Percentiles rank a stretch among this genome's conserved stretches.
phyloP scores from a whole-genome alignment of 129 eudicot species.

The Saposhnikovia divaricata region DNA sequence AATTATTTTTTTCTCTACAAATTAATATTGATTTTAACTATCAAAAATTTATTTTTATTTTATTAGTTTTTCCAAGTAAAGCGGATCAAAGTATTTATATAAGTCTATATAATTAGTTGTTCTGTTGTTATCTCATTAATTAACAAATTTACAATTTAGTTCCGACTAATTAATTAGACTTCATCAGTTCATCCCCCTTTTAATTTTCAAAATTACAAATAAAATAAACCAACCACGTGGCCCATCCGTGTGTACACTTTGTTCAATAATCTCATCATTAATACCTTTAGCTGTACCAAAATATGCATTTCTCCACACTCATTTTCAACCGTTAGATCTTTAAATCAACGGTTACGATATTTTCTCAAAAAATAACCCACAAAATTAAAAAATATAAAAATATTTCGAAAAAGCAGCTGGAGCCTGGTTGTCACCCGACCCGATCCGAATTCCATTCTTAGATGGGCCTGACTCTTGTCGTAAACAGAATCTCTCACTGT shows the following conservation, averaged over 20 bases:
- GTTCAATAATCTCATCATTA: not conserved
- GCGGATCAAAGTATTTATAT: too few species aligned
- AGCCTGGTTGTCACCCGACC: conserved; percentile 5
- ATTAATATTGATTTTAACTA: too few species aligned
- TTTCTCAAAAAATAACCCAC: not conserved
- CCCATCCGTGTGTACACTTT: conserved; percentile 2
- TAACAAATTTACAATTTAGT: too few species aligned
- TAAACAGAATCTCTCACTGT: conserved; percentile 9
- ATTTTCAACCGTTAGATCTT: not conserved
- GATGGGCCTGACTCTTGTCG: conserved; percentile 10
- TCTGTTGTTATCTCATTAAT: not conserved
- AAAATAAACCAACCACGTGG: not conserved
- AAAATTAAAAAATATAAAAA: not conserved
- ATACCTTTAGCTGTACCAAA: not conserved
- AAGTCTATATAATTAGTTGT: too few species aligned
- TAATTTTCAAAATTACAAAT: not conserved
- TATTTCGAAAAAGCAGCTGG: not conserved
- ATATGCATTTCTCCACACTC: not conserved
- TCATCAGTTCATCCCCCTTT: too few species aligned
- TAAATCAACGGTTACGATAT: not conserved
- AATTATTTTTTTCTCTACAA: too few species aligned
- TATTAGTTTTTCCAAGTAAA: too few species aligned
- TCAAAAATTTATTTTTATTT: too few species aligned
- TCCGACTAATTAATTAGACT: not conserved
- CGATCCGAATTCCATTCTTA: not conserved